Evolutionary conservation across 2,329 filamentous ascomycete genomes (phyloP).

Genomic region (Talaromyces pinophilus): DNA sequence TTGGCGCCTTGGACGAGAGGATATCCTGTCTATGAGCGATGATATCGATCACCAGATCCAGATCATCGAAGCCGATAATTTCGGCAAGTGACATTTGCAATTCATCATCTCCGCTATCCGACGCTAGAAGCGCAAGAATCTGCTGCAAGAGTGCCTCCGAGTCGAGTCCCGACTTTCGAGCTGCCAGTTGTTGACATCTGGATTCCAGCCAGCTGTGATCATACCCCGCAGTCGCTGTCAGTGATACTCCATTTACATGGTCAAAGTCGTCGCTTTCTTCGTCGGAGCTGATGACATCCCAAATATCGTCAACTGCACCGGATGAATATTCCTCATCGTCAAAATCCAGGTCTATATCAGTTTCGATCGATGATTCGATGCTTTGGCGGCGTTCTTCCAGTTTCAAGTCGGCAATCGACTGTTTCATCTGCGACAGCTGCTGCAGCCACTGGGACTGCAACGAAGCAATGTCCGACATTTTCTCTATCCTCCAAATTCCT

Average conservation of each 20-base stretch:
- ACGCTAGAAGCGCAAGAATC: conserved; percentile 71
- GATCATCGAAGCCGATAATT: conserved; percentile 85
- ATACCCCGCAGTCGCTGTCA: conserved; percentile 45
- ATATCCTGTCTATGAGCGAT: conserved; percentile 75
- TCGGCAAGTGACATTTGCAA: conserved; percentile 89
- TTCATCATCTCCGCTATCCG: conserved; percentile 74
- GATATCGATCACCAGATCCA: conserved; percentile 91
- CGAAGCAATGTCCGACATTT: conserved; percentile 29
- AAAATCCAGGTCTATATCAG: conserved; percentile 58
- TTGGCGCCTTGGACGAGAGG: conserved; percentile 43
- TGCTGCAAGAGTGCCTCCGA: conserved; percentile 73
- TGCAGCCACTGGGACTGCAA: conserved; percentile 74
- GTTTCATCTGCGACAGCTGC: conserved; percentile 82
- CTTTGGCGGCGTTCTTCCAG: conserved; percentile 53
- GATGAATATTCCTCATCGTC: conserved; percentile 64
- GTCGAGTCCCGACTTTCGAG: conserved; percentile 66
- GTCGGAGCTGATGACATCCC: conserved; percentile 83
- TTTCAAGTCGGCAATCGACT: conserved; percentile 74
- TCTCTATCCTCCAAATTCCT: not conserved
- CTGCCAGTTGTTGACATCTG: conserved; percentile 68
- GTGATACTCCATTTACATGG: conserved; percentile 48
- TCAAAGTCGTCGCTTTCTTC: conserved; percentile 67
- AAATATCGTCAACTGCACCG: conserved; percentile 74
- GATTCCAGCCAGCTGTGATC: conserved; percentile 69
- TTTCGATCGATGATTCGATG: conserved; percentile 46